phyloP scores from a whole-genome alignment of 2,329 filamentous ascomycete genomes.

The Alternaria hordeiaustralica region DNA sequence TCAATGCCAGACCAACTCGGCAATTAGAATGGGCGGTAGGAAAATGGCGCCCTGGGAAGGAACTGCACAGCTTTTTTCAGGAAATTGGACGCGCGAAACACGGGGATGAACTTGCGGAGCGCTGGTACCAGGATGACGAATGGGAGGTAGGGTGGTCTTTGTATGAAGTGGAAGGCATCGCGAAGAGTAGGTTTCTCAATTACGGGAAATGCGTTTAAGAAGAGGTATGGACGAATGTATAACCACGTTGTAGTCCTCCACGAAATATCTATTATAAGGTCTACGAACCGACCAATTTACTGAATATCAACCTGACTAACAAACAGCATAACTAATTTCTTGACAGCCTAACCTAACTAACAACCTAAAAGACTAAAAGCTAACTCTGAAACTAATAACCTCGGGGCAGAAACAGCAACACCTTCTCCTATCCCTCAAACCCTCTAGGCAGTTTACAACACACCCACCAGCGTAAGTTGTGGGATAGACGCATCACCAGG shows the following conservation, averaged over 20 bases:
- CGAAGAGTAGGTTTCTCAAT: background rate
- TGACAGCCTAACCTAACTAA: background rate
- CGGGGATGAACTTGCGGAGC: background rate
- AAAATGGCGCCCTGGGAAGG: background rate
- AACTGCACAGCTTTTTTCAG: background rate
- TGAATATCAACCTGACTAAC: background rate
- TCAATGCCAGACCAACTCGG: background rate
- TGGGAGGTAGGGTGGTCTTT: background rate
- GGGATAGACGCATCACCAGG: fast-evolving
- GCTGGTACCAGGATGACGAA: background rate
- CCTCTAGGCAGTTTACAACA: background rate
- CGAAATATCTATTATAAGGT: background rate
- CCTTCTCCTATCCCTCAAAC: background rate
- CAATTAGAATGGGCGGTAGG: background rate
- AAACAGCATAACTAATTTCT: background rate
- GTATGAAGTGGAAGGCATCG: background rate
- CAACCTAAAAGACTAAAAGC: background rate
- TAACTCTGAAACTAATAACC: background rate
- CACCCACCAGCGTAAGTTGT: background rate
- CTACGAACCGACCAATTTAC: background rate
- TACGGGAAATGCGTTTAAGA: background rate
- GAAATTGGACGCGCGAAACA: background rate
- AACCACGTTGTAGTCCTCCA: background rate
- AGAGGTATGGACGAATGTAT: fast-evolving
- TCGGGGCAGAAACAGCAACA: background rate